These are phyloP conservation scores for Prunus campanulata DNA, from an alignment of 306 rosid species.

Conservation along the genomic window DNA sequence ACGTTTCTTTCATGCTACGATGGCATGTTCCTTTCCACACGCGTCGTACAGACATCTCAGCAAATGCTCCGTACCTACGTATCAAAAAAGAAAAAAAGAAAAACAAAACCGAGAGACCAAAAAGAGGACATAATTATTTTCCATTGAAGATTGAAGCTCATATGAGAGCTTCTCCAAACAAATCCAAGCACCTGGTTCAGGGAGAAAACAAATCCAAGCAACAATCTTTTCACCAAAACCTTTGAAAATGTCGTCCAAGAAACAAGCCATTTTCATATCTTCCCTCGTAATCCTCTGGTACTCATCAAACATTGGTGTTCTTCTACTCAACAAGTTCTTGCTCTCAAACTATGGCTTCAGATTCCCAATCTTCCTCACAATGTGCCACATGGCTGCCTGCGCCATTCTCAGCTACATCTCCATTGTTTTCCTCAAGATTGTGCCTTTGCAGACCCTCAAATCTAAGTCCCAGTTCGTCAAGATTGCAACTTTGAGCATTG, in stretches of 20 bases:
- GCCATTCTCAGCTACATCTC: conserved; percentile 88
- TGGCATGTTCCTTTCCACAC: too few species aligned
- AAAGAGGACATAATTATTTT: not conserved
- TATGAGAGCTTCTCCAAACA: conserved; percentile 26
- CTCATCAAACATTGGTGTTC: conserved; percentile 90
- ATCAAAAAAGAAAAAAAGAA: not conserved
- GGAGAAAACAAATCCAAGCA: not conserved
- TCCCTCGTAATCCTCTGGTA: conserved; percentile 77
- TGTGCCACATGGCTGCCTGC: conserved; percentile 98
- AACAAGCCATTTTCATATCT: conserved; percentile 53
- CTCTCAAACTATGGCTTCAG: conserved; percentile 87
- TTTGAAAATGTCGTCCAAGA: conserved; percentile 36
- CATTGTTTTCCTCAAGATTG: conserved; percentile 75
- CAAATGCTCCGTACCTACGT: too few species aligned
- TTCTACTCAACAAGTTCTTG: conserved; percentile 83
- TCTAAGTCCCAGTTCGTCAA: conserved; percentile 80
- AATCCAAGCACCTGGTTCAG: conserved; percentile 25
- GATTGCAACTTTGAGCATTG: conserved; percentile 79
- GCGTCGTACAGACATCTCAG: too few species aligned
- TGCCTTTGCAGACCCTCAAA: conserved; percentile 80
- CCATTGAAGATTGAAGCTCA: conserved; percentile 29
- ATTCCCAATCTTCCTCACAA: conserved; percentile 97
- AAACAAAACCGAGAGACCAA: not conserved
- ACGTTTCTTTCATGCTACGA: too few species aligned
- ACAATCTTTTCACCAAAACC: not conserved